Conservation (phyloP, 306 rosid species). For the Begonia peltatifolia region DNA sequence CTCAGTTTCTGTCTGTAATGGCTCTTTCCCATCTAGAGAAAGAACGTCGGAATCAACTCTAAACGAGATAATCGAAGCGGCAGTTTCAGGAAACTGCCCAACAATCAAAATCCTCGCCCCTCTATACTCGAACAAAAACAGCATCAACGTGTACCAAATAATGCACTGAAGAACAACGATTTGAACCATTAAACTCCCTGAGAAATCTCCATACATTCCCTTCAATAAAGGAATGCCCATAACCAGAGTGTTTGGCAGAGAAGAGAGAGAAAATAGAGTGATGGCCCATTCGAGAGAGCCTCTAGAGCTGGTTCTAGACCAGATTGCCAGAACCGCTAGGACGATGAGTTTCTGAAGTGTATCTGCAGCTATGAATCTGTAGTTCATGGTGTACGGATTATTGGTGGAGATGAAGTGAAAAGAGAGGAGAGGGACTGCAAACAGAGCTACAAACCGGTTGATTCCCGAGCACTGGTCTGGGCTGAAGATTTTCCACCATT, state of each 20-base stretch:
- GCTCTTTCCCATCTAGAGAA: constrained; percentile 57
- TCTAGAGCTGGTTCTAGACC: constrained; percentile 39
- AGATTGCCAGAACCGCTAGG: constrained; percentile 27
- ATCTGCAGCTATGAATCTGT: constrained; percentile 64
- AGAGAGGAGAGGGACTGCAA: constrained; percentile 74
- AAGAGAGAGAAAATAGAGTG: constrained; percentile 66
- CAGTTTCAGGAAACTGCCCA: constrained; percentile 67
- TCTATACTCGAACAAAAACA: constrained; percentile 45
- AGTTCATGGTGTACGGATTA: constrained; percentile 70
- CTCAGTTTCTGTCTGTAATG: constrained; percentile 53
- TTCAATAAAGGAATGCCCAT: constrained; percentile 75
- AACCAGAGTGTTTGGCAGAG: constrained; percentile 70
- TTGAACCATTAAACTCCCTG: constrained; percentile 61
- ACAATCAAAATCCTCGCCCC: constrained; percentile 46
- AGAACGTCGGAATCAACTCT: constrained; percentile 56
- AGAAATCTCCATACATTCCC: constrained; percentile 61
- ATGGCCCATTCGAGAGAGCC: constrained; percentile 68
- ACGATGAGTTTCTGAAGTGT: constrained; percentile 50
- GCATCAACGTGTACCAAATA: constrained; percentile 1
- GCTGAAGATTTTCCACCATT: constrained; percentile 84
- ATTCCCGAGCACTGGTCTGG: constrained; percentile 86
- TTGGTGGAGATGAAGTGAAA: constrained; percentile 80
- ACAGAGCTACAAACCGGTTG: constrained; percentile 78
- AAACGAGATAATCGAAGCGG: constrained; percentile 45
- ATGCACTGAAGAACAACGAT: constrained; percentile 52